phyloP scores from a whole-genome alignment of 306 rosid genomes.

The Coriaria nepalensis region DNA sequence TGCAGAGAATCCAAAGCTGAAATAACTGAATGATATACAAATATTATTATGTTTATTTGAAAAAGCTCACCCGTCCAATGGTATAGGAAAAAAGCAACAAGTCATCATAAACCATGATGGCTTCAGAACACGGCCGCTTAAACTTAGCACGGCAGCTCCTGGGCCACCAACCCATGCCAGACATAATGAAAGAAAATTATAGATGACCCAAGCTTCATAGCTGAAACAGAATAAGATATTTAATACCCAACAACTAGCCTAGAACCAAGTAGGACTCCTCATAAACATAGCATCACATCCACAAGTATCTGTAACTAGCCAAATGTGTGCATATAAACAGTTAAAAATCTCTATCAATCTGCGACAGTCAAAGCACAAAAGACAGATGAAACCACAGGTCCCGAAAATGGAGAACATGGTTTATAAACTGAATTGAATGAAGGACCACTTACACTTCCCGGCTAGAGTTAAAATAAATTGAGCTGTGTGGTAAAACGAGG shows the following conservation, averaged over 20 bases:
- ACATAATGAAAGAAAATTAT: conserved; percentile 78
- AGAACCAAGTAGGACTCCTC: not conserved
- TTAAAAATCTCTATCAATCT: not conserved
- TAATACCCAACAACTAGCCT: not conserved
- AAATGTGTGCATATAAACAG: not conserved
- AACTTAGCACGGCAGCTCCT: conserved; percentile 89
- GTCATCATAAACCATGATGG: conserved; percentile 83
- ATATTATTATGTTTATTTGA: not conserved
- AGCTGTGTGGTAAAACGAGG: conserved; percentile 54
- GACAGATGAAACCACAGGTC: not conserved
- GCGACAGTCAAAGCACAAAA: conserved; percentile 11
- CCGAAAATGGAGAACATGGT: too few species aligned
- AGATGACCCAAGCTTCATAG: conserved; percentile 97
- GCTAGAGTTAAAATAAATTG: conserved; percentile 80
- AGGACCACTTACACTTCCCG: conserved; percentile 83
- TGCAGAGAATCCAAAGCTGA: not conserved
- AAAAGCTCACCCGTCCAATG: conserved; percentile 77
- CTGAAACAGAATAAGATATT: conserved; percentile 32
- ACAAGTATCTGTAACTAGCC: not conserved
- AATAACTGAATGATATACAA: not conserved
- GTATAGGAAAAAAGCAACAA: conserved; percentile 81
- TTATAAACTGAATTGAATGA: not conserved
- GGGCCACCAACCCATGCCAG: conserved; percentile 99
- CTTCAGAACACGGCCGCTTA: conserved; percentile 75
- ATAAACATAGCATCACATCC: not conserved